Evolutionary conservation across 208 protist genomes (phyloP).

Genomic region (Wallacemonas sp.): DNA sequence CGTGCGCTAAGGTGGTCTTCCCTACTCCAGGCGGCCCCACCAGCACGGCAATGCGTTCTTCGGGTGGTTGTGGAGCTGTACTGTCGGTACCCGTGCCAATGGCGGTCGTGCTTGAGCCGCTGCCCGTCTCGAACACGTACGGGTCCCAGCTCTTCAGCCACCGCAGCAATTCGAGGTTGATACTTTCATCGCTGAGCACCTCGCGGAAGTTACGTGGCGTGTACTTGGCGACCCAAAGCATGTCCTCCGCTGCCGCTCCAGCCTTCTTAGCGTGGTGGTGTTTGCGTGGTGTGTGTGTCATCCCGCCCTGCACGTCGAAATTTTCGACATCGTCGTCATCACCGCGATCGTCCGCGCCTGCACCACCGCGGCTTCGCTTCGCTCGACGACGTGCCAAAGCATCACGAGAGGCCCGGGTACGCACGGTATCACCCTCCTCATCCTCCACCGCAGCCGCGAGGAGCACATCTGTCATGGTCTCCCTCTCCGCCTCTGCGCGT

Average conservation of each 20-base stretch:
- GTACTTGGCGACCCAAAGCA: constrained; percentile 81
- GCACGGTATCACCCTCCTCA: not conserved
- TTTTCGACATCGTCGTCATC: not conserved
- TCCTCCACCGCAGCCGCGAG: constrained; percentile 6
- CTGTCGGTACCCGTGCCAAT: not conserved
- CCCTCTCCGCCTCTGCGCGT: too few relatives aligned
- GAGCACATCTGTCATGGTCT: too few relatives aligned
- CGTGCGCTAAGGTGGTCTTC: constrained; percentile 96
- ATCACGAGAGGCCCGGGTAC: not conserved
- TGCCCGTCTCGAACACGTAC: constrained; percentile 50
- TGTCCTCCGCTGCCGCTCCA: constrained; percentile 21
- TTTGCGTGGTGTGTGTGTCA: not conserved
- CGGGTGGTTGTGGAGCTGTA: constrained; percentile 30
- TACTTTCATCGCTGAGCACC: constrained; percentile 79
- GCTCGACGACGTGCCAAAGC: not conserved
- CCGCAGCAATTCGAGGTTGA: constrained; percentile 73
- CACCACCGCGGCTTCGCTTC: not conserved
- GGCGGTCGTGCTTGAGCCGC: not conserved
- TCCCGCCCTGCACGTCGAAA: not conserved
- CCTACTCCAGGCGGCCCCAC: constrained; percentile 94
- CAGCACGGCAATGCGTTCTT: constrained; percentile 78
- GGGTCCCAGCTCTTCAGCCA: constrained; percentile 85
- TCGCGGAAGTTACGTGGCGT: constrained; percentile 70
- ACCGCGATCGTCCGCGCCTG: not conserved
- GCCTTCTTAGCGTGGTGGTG: too few relatives aligned